Evolutionary conservation across 345 rosid genomes (phyloP).

Genomic region (Excoecaria agallocha): DNA sequence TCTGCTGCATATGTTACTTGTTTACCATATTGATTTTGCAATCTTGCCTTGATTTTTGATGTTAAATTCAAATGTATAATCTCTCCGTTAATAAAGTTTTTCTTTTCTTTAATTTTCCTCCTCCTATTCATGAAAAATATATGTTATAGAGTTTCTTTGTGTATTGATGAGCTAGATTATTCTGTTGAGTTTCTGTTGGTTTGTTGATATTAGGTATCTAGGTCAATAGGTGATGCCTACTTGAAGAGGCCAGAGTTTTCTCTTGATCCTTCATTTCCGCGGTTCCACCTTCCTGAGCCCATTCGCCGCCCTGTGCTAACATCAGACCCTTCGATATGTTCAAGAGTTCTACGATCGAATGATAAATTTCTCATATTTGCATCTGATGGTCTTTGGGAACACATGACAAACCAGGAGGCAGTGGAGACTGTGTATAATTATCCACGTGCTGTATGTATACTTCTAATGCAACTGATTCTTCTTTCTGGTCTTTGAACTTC

Average conservation of each 20-base stretch:
- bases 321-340: slow-evolving; percentile 65
- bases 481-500: neutral
- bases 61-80: neutral
- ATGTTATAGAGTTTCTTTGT: neutral
- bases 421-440: slow-evolving; percentile 63
- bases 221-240: slow-evolving; percentile 97
- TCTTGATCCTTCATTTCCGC: slow-evolving; percentile 76
- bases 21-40: neutral
- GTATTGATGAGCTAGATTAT: neutral
- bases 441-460: slow-evolving; percentile 63
- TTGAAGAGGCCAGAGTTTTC: slow-evolving; percentile 85
- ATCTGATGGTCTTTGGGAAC: slow-evolving; percentile 97
- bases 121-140: neutral
- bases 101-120: neutral
- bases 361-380: slow-evolving; percentile 90
- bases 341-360: slow-evolving; percentile 59
- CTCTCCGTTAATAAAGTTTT: neutral
- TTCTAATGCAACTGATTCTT: neutral
- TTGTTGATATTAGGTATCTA: slow-evolving; percentile 58
- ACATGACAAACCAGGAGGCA: slow-evolving; percentile 77
- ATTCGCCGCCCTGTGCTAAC: slow-evolving; percentile 73
- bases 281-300: slow-evolving; percentile 74
- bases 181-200: slow-evolving; percentile 6
- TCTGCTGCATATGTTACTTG: neutral
- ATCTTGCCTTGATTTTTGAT: neutral